Conservation (phyloP, 495 filamentous ascomycete genomes). For the Chaetomium cochliodes region DNA sequence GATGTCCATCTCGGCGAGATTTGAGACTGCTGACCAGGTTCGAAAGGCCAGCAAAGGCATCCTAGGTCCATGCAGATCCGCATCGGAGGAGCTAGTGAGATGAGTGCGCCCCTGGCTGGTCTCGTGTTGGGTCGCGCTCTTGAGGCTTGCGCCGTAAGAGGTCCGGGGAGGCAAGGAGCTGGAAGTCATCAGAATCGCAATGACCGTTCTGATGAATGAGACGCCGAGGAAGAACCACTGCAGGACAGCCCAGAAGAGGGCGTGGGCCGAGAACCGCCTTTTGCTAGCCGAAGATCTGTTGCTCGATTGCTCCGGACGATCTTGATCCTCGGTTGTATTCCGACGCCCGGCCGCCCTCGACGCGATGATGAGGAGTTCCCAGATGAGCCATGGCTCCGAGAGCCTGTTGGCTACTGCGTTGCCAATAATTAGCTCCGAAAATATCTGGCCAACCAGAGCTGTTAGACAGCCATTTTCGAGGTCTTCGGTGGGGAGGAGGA, state of each 20-base stretch:
- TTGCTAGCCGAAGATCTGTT: conserved; percentile 17
- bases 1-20: conserved; percentile 64
- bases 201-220: conserved; percentile 62
- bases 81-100: conserved; percentile 15
- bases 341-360: conserved; percentile 31
- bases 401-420: conserved; percentile 71
- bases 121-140: conserved; percentile 25
- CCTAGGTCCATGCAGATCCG: conserved; percentile 43
- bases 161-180: conserved; percentile 53
- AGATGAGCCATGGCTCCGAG: conserved; percentile 83
- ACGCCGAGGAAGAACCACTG: conserved; percentile 67
- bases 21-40: conserved; percentile 66
- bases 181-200: conserved; percentile 49
- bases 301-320: conserved; percentile 12
- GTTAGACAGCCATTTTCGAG: conserved; percentile 82
- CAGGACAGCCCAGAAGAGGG: conserved; percentile 65
- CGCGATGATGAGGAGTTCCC: conserved; percentile 68
- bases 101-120: conserved; percentile 12
- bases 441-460: conserved; percentile 75
- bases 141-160: conserved; percentile 23
- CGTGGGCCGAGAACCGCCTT: conserved; percentile 37
- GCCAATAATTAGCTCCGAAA: conserved; percentile 82
- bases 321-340: conserved; percentile 19
- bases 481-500: conserved; percentile 88
- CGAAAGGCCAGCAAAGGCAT: conserved; percentile 73